A percentile compares a stretch with the other conserved stretches of the same genome.
phyloP scores from a whole-genome alignment of 345 rosid genomes.

The Turnera subulata region DNA sequence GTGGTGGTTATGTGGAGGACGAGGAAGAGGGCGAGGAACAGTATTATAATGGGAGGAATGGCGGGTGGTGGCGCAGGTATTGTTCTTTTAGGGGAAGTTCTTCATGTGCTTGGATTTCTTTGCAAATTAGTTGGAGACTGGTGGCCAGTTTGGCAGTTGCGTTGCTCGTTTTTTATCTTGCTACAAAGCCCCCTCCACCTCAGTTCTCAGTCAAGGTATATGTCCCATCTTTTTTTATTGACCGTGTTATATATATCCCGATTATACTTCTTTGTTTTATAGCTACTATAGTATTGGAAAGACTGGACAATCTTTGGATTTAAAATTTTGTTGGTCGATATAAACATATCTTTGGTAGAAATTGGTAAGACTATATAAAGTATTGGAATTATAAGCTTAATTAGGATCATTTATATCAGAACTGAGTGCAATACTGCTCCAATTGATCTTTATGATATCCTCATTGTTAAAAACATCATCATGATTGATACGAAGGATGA shows the following conservation, averaged over 20 bases:
- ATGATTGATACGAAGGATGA: too few species aligned
- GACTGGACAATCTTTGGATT: too few species aligned
- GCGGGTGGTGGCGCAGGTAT: slow-evolving; percentile 51
- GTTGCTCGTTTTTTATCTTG: slow-evolving; percentile 71
- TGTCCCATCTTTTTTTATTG: not conserved
- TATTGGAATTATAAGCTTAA: too few species aligned
- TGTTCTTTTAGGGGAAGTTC: slow-evolving; percentile 37
- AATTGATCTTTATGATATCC: not conserved
- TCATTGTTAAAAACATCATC: too few species aligned
- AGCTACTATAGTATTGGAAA: too few species aligned
- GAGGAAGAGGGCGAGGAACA: slow-evolving; percentile 16
- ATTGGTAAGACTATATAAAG: too few species aligned
- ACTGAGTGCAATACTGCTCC: too few species aligned
- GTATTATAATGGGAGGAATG: slow-evolving; percentile 20
- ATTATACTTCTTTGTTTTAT: too few species aligned
- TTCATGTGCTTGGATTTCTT: slow-evolving; percentile 53
- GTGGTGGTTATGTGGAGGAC: slow-evolving; percentile 9
- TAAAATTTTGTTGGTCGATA: too few species aligned
- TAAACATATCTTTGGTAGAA: too few species aligned
- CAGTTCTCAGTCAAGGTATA: slow-evolving; percentile 58
- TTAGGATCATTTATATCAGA: too few species aligned
- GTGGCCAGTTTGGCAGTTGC: slow-evolving; percentile 61
- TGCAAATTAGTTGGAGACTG: slow-evolving; percentile 77
- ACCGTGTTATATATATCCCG: too few species aligned
- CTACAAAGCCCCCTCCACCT: slow-evolving; percentile 83